Conservation (phyloP, 208 protist genomes). For the Leishmania tarentolae region DNA sequence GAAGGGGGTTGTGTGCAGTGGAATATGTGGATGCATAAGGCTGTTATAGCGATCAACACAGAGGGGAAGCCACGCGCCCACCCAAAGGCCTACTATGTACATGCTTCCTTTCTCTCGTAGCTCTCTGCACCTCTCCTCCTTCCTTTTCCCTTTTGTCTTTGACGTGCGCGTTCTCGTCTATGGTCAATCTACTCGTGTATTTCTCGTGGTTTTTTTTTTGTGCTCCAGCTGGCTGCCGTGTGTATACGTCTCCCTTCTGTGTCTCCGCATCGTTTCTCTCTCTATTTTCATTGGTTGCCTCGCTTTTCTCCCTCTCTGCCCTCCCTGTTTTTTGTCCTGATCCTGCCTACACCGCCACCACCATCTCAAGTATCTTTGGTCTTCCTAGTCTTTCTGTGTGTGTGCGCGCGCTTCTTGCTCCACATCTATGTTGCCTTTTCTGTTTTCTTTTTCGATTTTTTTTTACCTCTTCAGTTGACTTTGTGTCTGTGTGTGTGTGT, state of each 20-base stretch:
- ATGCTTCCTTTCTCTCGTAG: background rate
- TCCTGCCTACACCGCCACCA: background rate
- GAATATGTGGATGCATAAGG: background rate
- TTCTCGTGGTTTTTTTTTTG: background rate
- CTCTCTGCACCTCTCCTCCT: background rate
- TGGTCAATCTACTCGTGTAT: background rate
- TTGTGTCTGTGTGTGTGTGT: background rate
- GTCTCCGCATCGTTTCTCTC: background rate
- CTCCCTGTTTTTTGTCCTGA: background rate
- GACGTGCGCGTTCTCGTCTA: background rate
- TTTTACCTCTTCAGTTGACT: background rate
- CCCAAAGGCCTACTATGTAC: background rate
- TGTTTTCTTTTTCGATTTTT: background rate
- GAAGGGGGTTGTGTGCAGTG: background rate
- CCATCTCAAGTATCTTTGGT: background rate
- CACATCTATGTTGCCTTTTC: background rate
- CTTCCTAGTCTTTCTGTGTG: background rate
- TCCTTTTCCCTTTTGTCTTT: background rate
- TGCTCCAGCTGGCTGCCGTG: background rate
- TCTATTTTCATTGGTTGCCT: background rate
- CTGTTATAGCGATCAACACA: background rate
- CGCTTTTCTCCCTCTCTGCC: background rate
- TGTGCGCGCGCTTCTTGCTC: background rate
- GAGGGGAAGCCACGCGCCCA: background rate
- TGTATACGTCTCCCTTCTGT: background rate